Percentiles rank a stretch among this genome's conserved stretches.
These are phyloP conservation scores for Ustilago cynodontis DNA, from an alignment of 1,284 basidiomycete species.

Conservation along the genomic window DNA sequence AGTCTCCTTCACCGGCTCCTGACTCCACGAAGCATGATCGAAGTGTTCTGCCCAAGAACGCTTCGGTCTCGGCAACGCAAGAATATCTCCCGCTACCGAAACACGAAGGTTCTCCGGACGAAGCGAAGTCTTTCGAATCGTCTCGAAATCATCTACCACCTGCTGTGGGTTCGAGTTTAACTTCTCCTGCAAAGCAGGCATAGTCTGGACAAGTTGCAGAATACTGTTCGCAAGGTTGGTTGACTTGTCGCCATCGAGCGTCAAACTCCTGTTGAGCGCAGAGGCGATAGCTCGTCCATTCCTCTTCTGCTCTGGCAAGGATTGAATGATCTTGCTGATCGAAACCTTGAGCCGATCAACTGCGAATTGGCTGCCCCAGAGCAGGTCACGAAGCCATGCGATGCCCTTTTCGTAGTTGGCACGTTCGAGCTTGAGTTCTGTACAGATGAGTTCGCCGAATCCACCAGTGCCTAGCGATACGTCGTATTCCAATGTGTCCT, in stretches of 20 bases:
- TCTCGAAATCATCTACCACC: conserved; percentile 59
- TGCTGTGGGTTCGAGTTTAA: conserved; percentile 71
- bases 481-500: conserved; percentile 90
- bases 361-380: conserved; percentile 85
- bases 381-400: conserved; percentile 87
- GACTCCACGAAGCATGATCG: conserved; percentile 15
- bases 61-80: conserved; percentile 79
- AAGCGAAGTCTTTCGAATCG: conserved; percentile 53
- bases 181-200: conserved; percentile 80
- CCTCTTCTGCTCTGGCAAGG: conserved; percentile 91
- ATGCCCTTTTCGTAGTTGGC: conserved; percentile 84
- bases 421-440: conserved; percentile 83
- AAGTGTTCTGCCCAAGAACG: conserved; percentile 61
- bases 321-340: conserved; percentile 89
- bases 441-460: conserved; percentile 78
- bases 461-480: conserved; percentile 78
- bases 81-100: conserved; percentile 86
- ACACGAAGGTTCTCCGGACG: conserved; percentile 85
- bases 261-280: conserved; percentile 79
- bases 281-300: conserved; percentile 85
- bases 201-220: conserved; percentile 81
- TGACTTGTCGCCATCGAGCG: conserved; percentile 79
- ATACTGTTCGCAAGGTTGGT: conserved; percentile 81
- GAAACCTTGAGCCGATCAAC: conserved; percentile 88
- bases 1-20: conserved; percentile 69